Base-by-base conservation (phyloP, 1,139 yeast species). In the Meyerozyma athensensis region DNA sequence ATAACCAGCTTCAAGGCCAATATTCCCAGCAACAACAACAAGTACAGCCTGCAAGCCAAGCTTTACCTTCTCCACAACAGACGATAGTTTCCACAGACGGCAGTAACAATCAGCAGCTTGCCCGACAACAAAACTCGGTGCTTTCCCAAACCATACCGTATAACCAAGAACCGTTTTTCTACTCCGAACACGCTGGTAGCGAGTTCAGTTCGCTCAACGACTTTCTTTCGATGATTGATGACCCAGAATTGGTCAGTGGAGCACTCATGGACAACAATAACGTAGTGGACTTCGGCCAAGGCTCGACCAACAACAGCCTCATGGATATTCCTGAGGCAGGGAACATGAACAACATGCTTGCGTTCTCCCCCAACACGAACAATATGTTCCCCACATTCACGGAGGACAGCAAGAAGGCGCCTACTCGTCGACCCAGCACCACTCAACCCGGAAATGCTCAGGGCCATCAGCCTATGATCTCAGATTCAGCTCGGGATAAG, bases 161-260 rank as follows among this genome's bases (percentile, higher is more conserved):
- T 40, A 78, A 77, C 48, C 86, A 80, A 43, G 84, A 79, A 46
- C 89, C 95, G 0, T 77, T 84, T 39, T 87, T 87, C 61, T 85
- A 79, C 47, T 84, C 95, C 1, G 96, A 89, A 53, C 95, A 87
- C 58, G 96, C 95, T 0, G 96, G 95, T 3, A 82, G 94, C 33
- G 97, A 90, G 61, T 89, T 90, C 55, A 81, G 90, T 44, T 87
- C 96, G 1, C 68, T 90, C 47, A 89, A 87, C 47, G 97, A 89
- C 54, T 90, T 90, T 52, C 65, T 90, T 39, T 81, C 92, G 3
- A 86, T 90, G 87, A 78, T 90, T 36, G 96, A 89, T 52, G 96
- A 87, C 54, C 89, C 95, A 0, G 77, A 78, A 38, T 62, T 77
- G 48, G 79, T 76, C 13, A 73, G 72, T 46, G 74, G 79, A 4